Conservation (phyloP, 2,329 filamentous ascomycete species). For the Gaeumannomyces tritici region DNA sequence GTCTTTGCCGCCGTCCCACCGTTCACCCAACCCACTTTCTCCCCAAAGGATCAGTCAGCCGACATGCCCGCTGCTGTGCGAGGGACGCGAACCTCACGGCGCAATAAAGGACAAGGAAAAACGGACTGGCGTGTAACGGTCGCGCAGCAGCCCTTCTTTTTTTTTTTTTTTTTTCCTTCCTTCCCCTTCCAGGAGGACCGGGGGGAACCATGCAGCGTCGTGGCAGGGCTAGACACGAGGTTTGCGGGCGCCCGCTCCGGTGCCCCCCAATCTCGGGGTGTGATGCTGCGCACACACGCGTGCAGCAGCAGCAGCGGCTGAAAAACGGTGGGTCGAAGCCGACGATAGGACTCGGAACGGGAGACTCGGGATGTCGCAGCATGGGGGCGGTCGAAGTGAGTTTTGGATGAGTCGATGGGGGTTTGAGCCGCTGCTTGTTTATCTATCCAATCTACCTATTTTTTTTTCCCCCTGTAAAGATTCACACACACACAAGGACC, state of each 20-base stretch:
- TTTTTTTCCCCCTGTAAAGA: no score
- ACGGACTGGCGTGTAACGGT: background rate
- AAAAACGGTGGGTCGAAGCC: no score
- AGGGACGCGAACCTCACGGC: background rate
- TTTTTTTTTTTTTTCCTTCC: background rate
- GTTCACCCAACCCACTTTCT: no score
- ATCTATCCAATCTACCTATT: no score
- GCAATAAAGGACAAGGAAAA: background rate
- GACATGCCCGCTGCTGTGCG: background rate
- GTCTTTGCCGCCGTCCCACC: background rate
- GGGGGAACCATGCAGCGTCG: no score
- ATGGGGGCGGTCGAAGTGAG: background rate
- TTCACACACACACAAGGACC: no score
- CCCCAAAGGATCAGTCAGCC: no score
- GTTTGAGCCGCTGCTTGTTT: no score
- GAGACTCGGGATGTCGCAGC: background rate
- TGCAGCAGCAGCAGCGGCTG: background rate
- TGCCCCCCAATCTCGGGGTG: no score
- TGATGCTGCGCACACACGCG: no score
- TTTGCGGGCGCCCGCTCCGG: background rate
- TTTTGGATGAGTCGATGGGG: no score
- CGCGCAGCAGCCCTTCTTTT: background rate
- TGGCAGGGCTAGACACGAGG: background rate
- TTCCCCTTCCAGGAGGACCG: background rate
- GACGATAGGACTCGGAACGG: background rate